Conservation (phyloP, 2,329 filamentous ascomycete genomes). For the Penicillium concentricum region DNA sequence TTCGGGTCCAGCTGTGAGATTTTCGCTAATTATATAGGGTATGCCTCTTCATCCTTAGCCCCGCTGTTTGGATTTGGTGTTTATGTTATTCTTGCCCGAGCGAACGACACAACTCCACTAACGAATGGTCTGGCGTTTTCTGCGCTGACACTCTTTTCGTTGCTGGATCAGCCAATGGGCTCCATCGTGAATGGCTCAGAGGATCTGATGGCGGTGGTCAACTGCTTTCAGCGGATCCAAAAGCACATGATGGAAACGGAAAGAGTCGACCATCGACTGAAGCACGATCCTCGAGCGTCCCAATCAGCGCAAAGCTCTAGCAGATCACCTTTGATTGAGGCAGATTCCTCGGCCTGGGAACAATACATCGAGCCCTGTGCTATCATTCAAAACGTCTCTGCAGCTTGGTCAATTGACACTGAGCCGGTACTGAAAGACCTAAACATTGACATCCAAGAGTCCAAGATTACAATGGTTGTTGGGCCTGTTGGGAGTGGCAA, state of each 20-base stretch:
- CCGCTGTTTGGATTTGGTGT: slow-evolving; percentile 19
- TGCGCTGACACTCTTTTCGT: slow-evolving; percentile 20
- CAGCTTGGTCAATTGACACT: slow-evolving; percentile 14
- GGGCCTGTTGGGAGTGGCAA: slow-evolving; percentile 24
- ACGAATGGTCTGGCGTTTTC: slow-evolving; percentile 19
- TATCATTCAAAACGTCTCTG: slow-evolving; percentile 10
- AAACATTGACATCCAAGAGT: slow-evolving; percentile 7
- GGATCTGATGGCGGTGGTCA: slow-evolving; percentile 17
- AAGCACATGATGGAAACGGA: slow-evolving; percentile 16
- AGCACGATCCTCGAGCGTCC: background rate
- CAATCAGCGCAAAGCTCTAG: background rate
- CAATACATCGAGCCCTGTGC: background rate
- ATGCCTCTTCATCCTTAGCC: slow-evolving; percentile 14
- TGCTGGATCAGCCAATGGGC: slow-evolving; percentile 19
- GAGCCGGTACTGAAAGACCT: slow-evolving; percentile 15
- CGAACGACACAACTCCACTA: slow-evolving; percentile 11
- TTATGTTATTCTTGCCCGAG: slow-evolving; percentile 12
- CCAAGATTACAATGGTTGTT: slow-evolving; percentile 17
- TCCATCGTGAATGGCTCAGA: slow-evolving; percentile 15
- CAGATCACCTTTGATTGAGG: background rate
- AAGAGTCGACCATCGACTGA: slow-evolving; percentile 11
- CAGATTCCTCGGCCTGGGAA: background rate
- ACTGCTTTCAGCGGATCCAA: slow-evolving; percentile 23
- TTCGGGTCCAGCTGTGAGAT: background rate
- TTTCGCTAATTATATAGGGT: slow-evolving; percentile 13